These are phyloP conservation scores for Stemphylium lycopersici DNA, from an alignment of 2,329 filamentous ascomycete genomes.

Conservation along the genomic window DNA sequence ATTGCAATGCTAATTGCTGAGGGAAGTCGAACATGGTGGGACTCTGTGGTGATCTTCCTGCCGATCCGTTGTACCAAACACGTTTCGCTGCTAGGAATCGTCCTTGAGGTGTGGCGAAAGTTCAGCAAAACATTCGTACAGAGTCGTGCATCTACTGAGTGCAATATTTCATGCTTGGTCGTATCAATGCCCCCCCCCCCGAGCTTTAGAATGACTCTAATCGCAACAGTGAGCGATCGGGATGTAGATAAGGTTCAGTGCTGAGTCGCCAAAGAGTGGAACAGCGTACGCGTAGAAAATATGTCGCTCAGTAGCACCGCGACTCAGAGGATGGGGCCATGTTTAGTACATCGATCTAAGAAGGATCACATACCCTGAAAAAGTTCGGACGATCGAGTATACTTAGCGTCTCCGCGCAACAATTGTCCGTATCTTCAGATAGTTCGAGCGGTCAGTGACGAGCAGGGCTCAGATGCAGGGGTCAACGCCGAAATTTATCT, in stretches of 20 bases:
- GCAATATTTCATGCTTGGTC: neutral
- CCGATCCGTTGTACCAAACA: neutral
- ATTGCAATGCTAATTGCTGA: conserved; percentile 26
- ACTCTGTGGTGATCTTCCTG: neutral
- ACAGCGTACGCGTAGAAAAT: neutral
- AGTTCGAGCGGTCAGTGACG: neutral
- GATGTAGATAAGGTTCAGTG: neutral
- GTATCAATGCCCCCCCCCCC: neutral
- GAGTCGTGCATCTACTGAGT: neutral
- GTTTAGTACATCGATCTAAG: neutral
- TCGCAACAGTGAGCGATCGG: neutral
- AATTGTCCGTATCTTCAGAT: neutral
- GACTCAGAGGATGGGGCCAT: conserved; percentile 1
- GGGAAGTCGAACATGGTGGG: conserved; percentile 19
- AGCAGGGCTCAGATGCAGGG: neutral
- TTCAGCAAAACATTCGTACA: neutral
- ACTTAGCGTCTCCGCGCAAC: conserved; percentile 7
- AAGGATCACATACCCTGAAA: neutral
- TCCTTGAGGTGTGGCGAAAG: neutral
- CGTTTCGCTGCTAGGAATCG: neutral
- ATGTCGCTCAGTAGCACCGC: neutral
- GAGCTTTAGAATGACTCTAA: neutral
- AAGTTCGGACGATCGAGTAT: neutral
- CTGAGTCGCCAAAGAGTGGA: neutral
- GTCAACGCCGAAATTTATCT: conserved; percentile 8